Conservation (phyloP, 108 stramenopile genomes). For the Nannochloropsis salina region DNA sequence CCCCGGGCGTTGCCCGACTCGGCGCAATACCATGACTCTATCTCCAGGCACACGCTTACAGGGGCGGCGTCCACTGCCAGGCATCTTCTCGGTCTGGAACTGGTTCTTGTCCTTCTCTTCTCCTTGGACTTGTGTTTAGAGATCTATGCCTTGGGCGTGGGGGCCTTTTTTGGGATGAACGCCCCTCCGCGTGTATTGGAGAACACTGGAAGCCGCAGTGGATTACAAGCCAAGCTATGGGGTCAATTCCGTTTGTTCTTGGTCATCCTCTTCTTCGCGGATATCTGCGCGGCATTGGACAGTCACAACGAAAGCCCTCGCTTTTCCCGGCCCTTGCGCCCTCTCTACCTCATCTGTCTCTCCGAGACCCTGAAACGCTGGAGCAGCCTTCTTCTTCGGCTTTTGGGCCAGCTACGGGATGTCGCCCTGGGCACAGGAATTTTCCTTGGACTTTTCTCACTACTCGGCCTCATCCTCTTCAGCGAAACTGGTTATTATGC, state of each 20-base stretch:
- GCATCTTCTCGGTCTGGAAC: background rate
- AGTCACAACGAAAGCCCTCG: background rate
- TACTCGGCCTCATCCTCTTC: slow-evolving; percentile 14
- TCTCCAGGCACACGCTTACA: background rate
- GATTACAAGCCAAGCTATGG: background rate
- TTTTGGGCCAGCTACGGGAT: background rate
- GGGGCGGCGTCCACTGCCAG: background rate
- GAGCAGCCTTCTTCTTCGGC: background rate
- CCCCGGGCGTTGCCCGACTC: background rate
- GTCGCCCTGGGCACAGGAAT: background rate
- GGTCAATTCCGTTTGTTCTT: background rate
- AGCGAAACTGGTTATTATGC: background rate
- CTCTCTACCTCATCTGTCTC: background rate
- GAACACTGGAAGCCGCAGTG: background rate
- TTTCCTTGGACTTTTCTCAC: background rate
- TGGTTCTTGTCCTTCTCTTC: background rate
- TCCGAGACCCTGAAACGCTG: slow-evolving; percentile 3
- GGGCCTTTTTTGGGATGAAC: background rate
- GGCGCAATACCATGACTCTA: background rate
- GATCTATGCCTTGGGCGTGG: background rate
- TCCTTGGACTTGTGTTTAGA: background rate
- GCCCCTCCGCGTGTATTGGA: slow-evolving; percentile 4
- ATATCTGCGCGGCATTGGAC: background rate
- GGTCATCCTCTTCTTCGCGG: background rate
- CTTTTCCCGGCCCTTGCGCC: slow-evolving; percentile 5